Conservation (phyloP, 495 filamentous ascomycete species). For the Talaromyces wortmannii region DNA sequence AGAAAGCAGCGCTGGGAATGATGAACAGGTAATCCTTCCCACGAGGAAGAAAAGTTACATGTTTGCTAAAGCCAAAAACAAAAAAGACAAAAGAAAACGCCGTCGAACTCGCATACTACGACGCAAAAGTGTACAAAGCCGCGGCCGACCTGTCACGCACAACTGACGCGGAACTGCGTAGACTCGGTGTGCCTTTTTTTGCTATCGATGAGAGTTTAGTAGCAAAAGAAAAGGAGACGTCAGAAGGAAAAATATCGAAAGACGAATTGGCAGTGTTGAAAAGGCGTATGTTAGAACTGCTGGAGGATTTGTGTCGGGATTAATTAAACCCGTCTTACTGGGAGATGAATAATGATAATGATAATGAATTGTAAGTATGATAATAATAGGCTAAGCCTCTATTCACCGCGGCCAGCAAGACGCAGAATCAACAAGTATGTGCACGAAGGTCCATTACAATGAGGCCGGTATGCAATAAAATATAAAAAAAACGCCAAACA, state of each 20-base stretch:
- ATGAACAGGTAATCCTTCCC: too few species aligned
- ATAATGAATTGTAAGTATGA: too few species aligned
- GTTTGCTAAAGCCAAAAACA: too few species aligned
- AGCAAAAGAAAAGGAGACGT: not conserved
- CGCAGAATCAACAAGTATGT: not conserved
- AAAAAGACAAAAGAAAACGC: slow-evolving; percentile 33
- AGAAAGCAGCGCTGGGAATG: not conserved
- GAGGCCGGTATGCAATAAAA: not conserved
- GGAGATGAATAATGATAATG: not conserved
- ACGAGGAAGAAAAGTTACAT: too few species aligned
- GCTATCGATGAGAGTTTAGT: slow-evolving; percentile 38
- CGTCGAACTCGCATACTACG: slow-evolving; percentile 50
- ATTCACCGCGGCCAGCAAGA: too few species aligned
- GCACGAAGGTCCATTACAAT: slow-evolving; percentile 1
- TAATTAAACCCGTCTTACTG: not conserved
- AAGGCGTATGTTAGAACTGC: slow-evolving; percentile 52
- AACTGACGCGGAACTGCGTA: slow-evolving; percentile 46
- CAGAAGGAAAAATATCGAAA: slow-evolving; percentile 23
- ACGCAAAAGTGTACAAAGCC: slow-evolving; percentile 55
- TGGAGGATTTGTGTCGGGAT: slow-evolving; percentile 55
- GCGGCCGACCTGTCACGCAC: slow-evolving; percentile 51
- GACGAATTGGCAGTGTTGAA: slow-evolving; percentile 46
- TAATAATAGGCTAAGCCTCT: too few species aligned
- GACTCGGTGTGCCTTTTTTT: slow-evolving; percentile 62
- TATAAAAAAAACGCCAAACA: not conserved